phyloP scores from a whole-genome alignment of 176 grass and related monocot genomes.

The Microstegium vimineum region DNA sequence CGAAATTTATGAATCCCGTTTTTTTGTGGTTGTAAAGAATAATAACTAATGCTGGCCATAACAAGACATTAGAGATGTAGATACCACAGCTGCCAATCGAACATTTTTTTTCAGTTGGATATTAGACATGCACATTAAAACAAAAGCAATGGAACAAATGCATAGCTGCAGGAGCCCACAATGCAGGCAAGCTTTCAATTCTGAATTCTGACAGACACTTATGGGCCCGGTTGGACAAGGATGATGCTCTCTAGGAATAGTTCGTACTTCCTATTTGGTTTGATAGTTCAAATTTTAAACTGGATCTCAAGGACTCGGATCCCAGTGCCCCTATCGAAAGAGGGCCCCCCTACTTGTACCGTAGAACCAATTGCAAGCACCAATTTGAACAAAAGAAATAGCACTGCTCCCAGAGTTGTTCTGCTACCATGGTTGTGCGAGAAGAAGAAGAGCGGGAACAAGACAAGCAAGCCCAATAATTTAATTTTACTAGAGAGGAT shows the following conservation, averaged over 20 bases:
- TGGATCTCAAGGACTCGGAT: not conserved
- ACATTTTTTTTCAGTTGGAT: not conserved
- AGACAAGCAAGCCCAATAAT: not conserved
- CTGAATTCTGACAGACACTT: not conserved
- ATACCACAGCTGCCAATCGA: not conserved
- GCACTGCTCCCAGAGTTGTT: not conserved
- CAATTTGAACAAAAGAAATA: constrained; percentile 2
- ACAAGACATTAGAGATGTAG: not conserved
- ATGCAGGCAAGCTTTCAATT: not conserved
- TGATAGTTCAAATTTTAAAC: not conserved
- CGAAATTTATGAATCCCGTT: not conserved
- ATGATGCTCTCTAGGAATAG: not conserved
- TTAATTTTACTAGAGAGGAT: not conserved
- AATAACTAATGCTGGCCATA: not conserved
- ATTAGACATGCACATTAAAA: not conserved
- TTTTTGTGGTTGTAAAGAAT: not conserved
- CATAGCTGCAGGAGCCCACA: not conserved
- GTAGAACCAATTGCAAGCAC: not conserved
- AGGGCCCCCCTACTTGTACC: not conserved
- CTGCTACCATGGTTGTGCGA: not conserved
- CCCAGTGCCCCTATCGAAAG: not conserved
- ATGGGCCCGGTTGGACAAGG: not conserved
- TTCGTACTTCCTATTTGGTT: not conserved
- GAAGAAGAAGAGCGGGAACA: constrained; percentile 15
- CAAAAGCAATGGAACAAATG: not conserved